phyloP scores from a whole-genome alignment of 257 asterid genomes.

The Verbascum thapsus region DNA sequence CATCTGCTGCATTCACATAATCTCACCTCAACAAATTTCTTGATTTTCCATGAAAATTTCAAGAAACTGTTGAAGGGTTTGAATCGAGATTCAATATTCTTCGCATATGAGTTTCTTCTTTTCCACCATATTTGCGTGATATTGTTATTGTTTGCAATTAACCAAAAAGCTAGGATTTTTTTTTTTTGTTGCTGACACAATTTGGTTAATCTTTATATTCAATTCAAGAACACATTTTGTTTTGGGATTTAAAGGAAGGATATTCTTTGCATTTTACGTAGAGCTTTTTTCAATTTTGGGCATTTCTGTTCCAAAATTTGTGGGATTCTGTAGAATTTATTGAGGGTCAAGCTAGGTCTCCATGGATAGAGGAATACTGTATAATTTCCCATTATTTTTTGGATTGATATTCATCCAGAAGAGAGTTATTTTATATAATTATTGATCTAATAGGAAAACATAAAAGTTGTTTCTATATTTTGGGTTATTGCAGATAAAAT shows the following conservation, averaged over 20 bases:
- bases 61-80: conserved; percentile 50
- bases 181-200: conserved; percentile 30
- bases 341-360: too few species aligned
- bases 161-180: not conserved
- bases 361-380: too few species aligned
- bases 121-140: conserved; percentile 29
- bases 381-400: conserved; percentile 6
- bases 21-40: conserved; percentile 43
- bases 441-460: conserved; percentile 7
- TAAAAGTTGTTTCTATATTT: conserved; percentile 19
- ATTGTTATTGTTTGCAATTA: conserved; percentile 4
- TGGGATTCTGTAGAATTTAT: conserved; percentile 28
- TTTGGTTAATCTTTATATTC: conserved; percentile 27
- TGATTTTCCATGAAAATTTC: conserved; percentile 45
- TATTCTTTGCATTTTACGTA: not conserved
- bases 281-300: not conserved
- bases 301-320: conserved; percentile 5
- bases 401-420: conserved; percentile 22
- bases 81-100: conserved; percentile 46
- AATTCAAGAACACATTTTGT: conserved; percentile 11
- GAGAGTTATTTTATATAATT: conserved; percentile 15
- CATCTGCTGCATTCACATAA: conserved; percentile 40
- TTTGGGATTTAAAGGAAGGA: conserved; percentile 35
- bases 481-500: conserved; percentile 24
- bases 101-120: conserved; percentile 44